A percentile compares a stretch with the other conserved stretches of the same genome.
These are phyloP conservation scores for Penicillium thymicola DNA, from an alignment of 2,329 filamentous ascomycete species.

Conservation along the genomic window DNA sequence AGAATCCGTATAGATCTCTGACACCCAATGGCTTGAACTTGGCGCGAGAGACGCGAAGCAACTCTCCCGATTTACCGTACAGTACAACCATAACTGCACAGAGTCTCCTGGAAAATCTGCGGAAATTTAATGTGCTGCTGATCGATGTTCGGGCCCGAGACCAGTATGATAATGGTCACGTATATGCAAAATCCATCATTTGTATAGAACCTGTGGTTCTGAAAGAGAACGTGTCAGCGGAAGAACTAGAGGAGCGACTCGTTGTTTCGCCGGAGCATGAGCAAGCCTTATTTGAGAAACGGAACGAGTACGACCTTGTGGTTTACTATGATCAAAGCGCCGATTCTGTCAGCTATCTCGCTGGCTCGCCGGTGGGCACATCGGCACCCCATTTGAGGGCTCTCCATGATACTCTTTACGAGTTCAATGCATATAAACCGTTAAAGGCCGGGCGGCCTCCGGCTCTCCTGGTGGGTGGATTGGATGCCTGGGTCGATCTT, in stretches of 20 bases:
- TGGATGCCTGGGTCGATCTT: conserved; percentile 84
- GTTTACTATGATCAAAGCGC: conserved; percentile 82
- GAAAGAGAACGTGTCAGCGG: conserved; percentile 63
- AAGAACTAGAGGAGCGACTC: conserved; percentile 55
- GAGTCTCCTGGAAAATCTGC: conserved; percentile 68
- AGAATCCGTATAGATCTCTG: conserved; percentile 44
- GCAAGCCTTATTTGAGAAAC: conserved; percentile 67
- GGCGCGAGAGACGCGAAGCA: conserved; percentile 40
- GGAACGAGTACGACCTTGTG: conserved; percentile 76
- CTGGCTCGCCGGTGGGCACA: conserved; percentile 45
- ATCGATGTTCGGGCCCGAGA: conserved; percentile 81
- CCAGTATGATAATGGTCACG: conserved; percentile 83
- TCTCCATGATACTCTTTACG: conserved; percentile 73
- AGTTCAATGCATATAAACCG: conserved; percentile 78
- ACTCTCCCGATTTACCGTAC: conserved; percentile 50
- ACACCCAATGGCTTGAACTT: conserved; percentile 44
- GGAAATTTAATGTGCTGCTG: conserved; percentile 65
- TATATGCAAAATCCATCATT: conserved; percentile 77
- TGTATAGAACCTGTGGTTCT: conserved; percentile 83
- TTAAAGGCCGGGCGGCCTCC: conserved; percentile 64
- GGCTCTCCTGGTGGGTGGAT: conserved; percentile 74
- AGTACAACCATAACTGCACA: conserved; percentile 64
- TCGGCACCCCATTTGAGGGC: conserved; percentile 61
- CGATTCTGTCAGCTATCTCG: conserved; percentile 56
- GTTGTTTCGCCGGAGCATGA: conserved; percentile 56